Conservation (phyloP, 2,329 filamentous ascomycete species). For the Fusarium phyllophilum region DNA sequence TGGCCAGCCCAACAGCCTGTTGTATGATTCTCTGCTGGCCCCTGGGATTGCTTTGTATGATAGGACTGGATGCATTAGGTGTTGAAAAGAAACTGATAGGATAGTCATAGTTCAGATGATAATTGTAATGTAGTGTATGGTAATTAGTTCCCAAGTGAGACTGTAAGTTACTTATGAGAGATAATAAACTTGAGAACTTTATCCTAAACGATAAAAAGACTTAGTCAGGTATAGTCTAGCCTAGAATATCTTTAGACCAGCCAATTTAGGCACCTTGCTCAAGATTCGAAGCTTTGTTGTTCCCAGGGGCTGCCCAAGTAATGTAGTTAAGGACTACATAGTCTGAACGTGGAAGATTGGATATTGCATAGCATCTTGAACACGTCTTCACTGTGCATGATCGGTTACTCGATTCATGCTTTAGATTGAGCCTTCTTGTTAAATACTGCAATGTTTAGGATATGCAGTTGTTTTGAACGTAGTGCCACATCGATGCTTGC, state of each 20-base stretch:
- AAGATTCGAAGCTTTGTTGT: neutral
- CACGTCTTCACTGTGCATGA: accelerated
- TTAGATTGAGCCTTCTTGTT: accelerated
- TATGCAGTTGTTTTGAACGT: neutral
- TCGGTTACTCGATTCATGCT: accelerated
- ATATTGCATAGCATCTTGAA: neutral
- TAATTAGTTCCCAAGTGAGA: neutral
- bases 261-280: neutral
- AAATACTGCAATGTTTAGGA: neutral
- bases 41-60: neutral
- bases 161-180: neutral
- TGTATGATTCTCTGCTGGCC: neutral
- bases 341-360: accelerated
- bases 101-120: neutral
- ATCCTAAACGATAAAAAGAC: neutral
- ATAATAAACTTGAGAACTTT: neutral
- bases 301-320: neutral
- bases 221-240: too few relatives aligned
- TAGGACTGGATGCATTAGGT: neutral
- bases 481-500: neutral
- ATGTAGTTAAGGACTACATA: neutral
- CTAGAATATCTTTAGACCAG: neutral
- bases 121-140: neutral
- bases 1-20: constrained; percentile 61
- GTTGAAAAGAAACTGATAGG: neutral